Base-by-base conservation (phyloP, 1,284 basidiomycete species). In the Pascua sp. region DNA sequence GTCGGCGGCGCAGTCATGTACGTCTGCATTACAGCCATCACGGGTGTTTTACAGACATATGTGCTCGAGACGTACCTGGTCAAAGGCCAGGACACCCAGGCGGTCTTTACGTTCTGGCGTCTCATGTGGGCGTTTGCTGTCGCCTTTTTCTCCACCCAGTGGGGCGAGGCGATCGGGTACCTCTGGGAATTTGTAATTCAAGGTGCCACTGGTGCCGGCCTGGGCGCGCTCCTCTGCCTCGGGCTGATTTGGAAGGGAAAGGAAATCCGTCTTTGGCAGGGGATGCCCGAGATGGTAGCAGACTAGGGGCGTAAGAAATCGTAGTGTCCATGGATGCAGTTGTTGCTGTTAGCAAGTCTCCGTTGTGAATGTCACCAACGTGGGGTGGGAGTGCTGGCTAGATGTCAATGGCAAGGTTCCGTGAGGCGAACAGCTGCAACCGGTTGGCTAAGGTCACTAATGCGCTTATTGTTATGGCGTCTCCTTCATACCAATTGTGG, bases 61-160 rank as follows among this genome's bases (percentile, higher is more conserved):
- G 73, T 75, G 18, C 64, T 76, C 53, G 76, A 78, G 56, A 63
- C 61, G 40, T 72, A 72, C 60, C 42, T 77, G 47, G 49, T 61
- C 13, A 58, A 67, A 48, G 67, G 68, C 0, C 71, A 73, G 59
- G 71, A 73, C 56, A 71, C 70, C 11, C 71, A 75, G 54, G 71
- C 73, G 11, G 69, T 72, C 40, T 78, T 76, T 65, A 71, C 71
- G 60, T 74, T 78, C 59, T 72, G 71, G 66, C 75, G 75, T 64
- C 68, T 66, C 56, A 61, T 69, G 13, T 72, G 51, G 51, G 73
- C 70, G 24, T 78, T 78, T 49, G 68, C 63, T 0, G 67, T 70
- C 11, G 67, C 75, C 5, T 77, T 75, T 62, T 77, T 73, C 55
- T 65, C 70, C 9, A 67, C 68, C 40, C 58, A 64, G 37, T 77